Evolutionary conservation across 2,329 filamentous ascomycete genomes (phyloP).

Genomic region (Fusarium sp.): DNA sequence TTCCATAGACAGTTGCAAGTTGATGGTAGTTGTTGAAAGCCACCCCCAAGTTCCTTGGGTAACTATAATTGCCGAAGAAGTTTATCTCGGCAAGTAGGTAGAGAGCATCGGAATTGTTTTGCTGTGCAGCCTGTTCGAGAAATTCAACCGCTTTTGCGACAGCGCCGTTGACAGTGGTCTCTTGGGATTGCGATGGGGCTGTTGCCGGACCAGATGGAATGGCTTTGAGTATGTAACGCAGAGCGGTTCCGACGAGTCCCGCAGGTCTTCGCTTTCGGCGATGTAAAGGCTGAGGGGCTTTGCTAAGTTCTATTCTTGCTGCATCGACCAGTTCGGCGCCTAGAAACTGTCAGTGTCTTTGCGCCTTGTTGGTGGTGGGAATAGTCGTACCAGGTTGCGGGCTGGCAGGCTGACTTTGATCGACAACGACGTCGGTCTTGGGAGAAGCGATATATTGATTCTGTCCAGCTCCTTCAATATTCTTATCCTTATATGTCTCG

Average conservation of each 20-base stretch:
- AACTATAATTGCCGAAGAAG: conserved; percentile 93
- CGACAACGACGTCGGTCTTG: conserved; percentile 44
- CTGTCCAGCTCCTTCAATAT: conserved; percentile 39
- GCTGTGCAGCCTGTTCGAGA: conserved; percentile 61
- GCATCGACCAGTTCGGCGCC: conserved; percentile 64
- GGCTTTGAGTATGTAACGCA: conserved; percentile 57
- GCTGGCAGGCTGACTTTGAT: conserved; percentile 39
- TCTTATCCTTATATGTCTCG: conserved; percentile 44
- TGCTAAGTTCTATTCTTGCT: conserved; percentile 60
- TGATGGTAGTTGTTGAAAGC: conserved; percentile 85
- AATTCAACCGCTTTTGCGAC: conserved; percentile 61
- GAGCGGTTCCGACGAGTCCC: conserved; percentile 53
- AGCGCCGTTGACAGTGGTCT: conserved; percentile 51
- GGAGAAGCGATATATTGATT: conserved; percentile 46
- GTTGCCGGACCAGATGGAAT: conserved; percentile 61
- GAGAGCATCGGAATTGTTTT: conserved; percentile 81
- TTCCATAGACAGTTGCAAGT: conserved; percentile 80
- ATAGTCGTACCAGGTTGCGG: conserved; percentile 51
- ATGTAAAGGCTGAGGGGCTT: conserved; percentile 57
- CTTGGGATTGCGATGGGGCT: conserved; percentile 53
- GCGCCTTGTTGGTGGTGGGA: background rate
- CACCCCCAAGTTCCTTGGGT: conserved; percentile 81
- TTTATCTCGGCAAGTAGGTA: conserved; percentile 93
- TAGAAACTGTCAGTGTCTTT: conserved; percentile 39
- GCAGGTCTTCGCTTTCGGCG: conserved; percentile 55